Base-by-base conservation (phyloP, 2,329 filamentous ascomycete species). In the Colletotrichum sp. region DNA sequence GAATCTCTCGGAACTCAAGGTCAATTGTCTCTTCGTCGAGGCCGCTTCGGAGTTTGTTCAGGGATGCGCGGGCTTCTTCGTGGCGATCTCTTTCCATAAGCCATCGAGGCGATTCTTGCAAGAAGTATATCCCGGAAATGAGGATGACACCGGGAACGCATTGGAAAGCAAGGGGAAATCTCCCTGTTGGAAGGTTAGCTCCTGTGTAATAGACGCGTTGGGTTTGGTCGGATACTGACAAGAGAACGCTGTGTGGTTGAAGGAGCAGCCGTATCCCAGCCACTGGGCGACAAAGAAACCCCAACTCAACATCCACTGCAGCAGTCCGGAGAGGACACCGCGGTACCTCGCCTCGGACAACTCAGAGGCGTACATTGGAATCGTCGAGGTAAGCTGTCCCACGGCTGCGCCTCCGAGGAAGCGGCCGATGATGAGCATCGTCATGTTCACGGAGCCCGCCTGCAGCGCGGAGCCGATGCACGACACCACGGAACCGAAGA, bases 401-500 rank as follows among this genome's bases (percentile, higher is more conserved):
- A 89, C 83, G 3, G 87, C 88, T 9, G 88, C 68, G 7, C 88
- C 88, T 5, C 87, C 88, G 75, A 89, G 86, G 76, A 88, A 86
- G 71, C 88, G 86, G 12, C 88, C 88, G 16, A 84, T 81, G 58
- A 90, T 88, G n/a, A 90, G 79, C 87, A 89, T 89, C 24, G 77
- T 76, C 75, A 82, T 80, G 55, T 80, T 80, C 13, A 80, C 77
- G 15, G 82, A 80, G 16, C 81, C 82, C n/a, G 81, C 80, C 66
- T 84, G 82, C 4, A 84, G 78, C 15, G 81, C 78, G 21, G 80
- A 81, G 3, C 83, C 82, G 58, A 82, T 65, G 12, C 79, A 73
- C 28, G 83, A 83, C 16, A 83, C 77, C 1, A 82, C 70, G 13
- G 82, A 79, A 2, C 82, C 82, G 34, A 77, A n/a, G 64, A 84